Evolutionary conservation across 768 basidiomycete genomes (phyloP).

Genomic region (Boletus eberwhitei): DNA sequence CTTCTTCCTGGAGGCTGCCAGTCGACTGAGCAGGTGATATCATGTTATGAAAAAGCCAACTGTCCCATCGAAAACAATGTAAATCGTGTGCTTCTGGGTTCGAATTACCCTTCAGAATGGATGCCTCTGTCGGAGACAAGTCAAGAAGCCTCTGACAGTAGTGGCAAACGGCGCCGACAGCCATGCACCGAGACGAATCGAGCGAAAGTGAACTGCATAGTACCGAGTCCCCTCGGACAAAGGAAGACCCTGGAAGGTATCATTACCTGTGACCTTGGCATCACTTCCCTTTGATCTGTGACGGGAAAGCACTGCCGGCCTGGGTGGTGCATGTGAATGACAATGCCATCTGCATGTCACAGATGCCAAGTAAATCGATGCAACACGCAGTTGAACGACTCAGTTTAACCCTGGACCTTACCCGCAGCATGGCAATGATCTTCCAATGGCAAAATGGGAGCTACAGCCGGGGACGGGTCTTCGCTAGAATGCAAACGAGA

Average conservation of each 20-base stretch:
- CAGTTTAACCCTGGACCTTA: neutral
- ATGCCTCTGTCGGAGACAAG: neutral
- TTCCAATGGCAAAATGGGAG: neutral
- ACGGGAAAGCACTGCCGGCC: neutral
- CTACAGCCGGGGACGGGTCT: neutral
- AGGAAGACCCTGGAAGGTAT: neutral
- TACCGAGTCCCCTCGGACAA: neutral
- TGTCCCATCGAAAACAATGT: too few species aligned
- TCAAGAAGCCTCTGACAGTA: too few species aligned
- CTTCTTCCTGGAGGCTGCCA: too few species aligned
- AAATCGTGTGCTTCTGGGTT: neutral
- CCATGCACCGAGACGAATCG: neutral
- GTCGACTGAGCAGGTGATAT: too few species aligned
- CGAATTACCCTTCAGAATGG: neutral
- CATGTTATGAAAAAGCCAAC: too few species aligned
- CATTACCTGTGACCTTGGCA: conserved; percentile 2
- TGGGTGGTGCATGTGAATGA: neutral
- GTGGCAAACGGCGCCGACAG: too few species aligned
- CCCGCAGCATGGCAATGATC: neutral
- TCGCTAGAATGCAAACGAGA: neutral
- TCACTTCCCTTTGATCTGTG: neutral
- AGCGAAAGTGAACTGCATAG: neutral
- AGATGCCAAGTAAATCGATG: too few species aligned
- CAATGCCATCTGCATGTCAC: too few species aligned
- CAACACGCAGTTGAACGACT: neutral